Evolutionary conservation across 495 filamentous ascomycete species (phyloP), one percentile per base, ranked within the genome.

Genomic region (Copromyces sp.): DNA sequence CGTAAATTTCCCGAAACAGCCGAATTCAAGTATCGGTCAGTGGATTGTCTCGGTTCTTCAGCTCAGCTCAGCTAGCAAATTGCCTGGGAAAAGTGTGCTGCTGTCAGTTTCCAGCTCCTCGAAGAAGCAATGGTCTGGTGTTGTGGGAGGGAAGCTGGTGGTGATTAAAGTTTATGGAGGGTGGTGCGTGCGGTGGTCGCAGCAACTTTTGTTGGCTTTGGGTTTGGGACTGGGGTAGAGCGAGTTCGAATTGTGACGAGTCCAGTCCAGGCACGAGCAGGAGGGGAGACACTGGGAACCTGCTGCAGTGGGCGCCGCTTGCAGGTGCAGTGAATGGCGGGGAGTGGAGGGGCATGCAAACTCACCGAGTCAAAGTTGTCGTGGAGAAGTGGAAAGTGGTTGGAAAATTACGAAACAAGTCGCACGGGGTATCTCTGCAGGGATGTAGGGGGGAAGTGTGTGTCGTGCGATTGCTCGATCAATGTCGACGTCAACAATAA

Each of bases 391-490:
- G 16, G 40, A 38, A 42, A 71, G 41, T 35, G 20, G 14, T 20
- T 71, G 39, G 20, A 71, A 35, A 71, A 69, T 37, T 69, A 39
- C 53, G 70, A 70, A 32, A 53, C 53, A 70, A 68, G 53, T 45
- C 37, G 59, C 74, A 69, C 39, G 68, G 70, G 72, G 73, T 70
- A 71, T 70, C 73, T 77, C 72, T 45, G 75, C 75, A 74, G 75
- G 78, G 78, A 74, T 72, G 37, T 72, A 68, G 37, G 37, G 47
- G 45, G 39, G 41, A 71, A 24, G 53, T 61, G 24, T 12, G 53
- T 65, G 53, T 65, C 24, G 53, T 35, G 53, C 53, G 53, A 65
- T 65, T 65, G 53, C 32, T 65, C 53, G 29, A 65, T 65, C 53
- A 65, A 37, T 65, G 12, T 35, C 53, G 53, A 65, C 53, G 29